Conservation (phyloP, 495 filamentous ascomycete species). For the Clohesyomyces aquaticus region DNA sequence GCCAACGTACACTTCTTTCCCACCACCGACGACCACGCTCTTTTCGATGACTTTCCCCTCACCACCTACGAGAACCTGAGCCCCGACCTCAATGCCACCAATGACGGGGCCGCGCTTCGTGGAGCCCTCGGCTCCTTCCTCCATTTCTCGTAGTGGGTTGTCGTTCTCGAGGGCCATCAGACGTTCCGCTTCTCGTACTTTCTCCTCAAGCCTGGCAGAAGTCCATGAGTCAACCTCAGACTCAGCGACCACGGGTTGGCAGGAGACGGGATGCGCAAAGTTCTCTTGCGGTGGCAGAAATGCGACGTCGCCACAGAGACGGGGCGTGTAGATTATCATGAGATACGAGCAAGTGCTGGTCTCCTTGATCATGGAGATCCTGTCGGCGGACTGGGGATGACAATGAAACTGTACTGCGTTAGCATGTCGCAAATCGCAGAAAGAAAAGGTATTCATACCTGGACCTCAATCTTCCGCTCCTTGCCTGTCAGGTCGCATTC, state of each 20-base stretch:
- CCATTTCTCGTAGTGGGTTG: conserved; percentile 20
- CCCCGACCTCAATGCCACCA: conserved; percentile 65
- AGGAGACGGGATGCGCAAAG: conserved; percentile 76
- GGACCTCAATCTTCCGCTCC: conserved; percentile 81
- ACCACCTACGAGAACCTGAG: conserved; percentile 58
- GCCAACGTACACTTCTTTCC: conserved; percentile 53
- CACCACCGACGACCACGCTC: conserved; percentile 59
- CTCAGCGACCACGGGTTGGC: conserved; percentile 69
- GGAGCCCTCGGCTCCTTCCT: conserved; percentile 26
- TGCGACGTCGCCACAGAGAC: conserved; percentile 89
- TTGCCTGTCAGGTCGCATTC: conserved; percentile 89
- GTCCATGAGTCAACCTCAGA: conserved; percentile 64
- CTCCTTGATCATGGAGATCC: conserved; percentile 95
- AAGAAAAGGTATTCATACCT: conserved; percentile 45
- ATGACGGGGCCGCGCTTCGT: conserved; percentile 49
- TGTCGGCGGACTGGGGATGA: conserved; percentile 76
- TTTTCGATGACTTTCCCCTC: conserved; percentile 62
- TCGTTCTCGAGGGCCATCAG: conserved; percentile 38
- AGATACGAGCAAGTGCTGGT: conserved; percentile 90
- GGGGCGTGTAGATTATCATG: conserved; percentile 92
- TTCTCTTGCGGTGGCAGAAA: conserved; percentile 86
- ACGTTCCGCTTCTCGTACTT: conserved; percentile 15
- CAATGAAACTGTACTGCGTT: conserved; percentile 73
- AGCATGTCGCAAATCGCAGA: conserved; percentile 3
- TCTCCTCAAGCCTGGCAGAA: conserved; percentile 45